These are phyloP conservation scores for Ustilago crameri DNA, from an alignment of 1,284 basidiomycete genomes.

Conservation along the genomic window DNA sequence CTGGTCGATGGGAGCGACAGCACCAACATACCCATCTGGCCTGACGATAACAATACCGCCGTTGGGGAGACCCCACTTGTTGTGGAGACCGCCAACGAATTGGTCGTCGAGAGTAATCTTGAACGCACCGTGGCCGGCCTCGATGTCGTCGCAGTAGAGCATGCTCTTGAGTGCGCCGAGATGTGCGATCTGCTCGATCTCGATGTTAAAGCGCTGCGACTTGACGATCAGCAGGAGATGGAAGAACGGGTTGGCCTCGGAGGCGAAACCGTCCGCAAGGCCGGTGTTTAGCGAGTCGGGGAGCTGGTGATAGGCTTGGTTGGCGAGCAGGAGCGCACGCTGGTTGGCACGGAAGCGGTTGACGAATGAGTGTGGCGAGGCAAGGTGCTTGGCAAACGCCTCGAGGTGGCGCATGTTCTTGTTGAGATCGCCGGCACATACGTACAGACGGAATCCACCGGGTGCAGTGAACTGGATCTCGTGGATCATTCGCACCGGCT, in stretches of 20 bases:
- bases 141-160: conserved; percentile 71
- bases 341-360: conserved; percentile 52
- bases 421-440: conserved; percentile 75
- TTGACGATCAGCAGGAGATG: conserved; percentile 64
- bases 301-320: conserved; percentile 46
- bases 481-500: conserved; percentile 77
- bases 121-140: conserved; percentile 69
- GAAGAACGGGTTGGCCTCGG: conserved; percentile 67
- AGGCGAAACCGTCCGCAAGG: conserved; percentile 47
- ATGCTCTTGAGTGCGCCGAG: conserved; percentile 69
- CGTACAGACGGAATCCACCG: conserved; percentile 77
- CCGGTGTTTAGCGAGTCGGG: conserved; percentile 58
- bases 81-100: conserved; percentile 69
- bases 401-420: conserved; percentile 43
- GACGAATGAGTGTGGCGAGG: conserved; percentile 54
- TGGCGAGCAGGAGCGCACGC: conserved; percentile 34
- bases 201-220: conserved; percentile 60
- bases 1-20: conserved; percentile 72
- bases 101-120: conserved; percentile 64
- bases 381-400: conserved; percentile 45
- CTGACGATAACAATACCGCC: conserved; percentile 77
- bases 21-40: conserved; percentile 80
- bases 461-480: conserved; percentile 75
- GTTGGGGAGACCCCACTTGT: conserved; percentile 72
- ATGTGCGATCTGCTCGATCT: conserved; percentile 60